Conservation (phyloP, 106 monocot genomes). For the Triglochin maritima region DNA sequence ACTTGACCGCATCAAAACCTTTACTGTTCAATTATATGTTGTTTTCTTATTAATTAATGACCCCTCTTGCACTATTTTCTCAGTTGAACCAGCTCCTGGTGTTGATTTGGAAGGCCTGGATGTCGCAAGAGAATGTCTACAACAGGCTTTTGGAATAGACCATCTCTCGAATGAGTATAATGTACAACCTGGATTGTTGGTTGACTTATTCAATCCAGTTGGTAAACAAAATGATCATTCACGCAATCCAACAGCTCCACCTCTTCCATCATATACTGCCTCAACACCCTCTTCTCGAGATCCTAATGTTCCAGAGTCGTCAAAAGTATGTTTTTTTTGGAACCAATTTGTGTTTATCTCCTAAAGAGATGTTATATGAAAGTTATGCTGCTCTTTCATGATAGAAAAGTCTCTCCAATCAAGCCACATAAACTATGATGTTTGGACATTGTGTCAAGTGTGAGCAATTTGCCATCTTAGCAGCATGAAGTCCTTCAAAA, state of each 20-base stretch:
- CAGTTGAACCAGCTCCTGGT: constrained; percentile 64
- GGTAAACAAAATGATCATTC: constrained; percentile 6
- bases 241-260: not conserved
- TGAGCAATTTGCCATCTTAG: too few relatives aligned
- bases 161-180: constrained; percentile 11
- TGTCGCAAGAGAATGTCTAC: constrained; percentile 60
- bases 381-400: too few relatives aligned
- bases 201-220: constrained; percentile 35
- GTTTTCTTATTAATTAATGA: not conserved
- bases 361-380: too few relatives aligned
- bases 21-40: too few relatives aligned
- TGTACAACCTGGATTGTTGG: constrained; percentile 32
- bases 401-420: too few relatives aligned
- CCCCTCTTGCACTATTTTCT: not conserved
- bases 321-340: constrained; percentile 14
- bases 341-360: not conserved
- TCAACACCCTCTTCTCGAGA: constrained; percentile 11
- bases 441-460: too few relatives aligned
- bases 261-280: constrained; percentile 8
- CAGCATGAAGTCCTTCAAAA: too few relatives aligned
- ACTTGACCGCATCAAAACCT: too few relatives aligned
- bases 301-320: constrained; percentile 2
- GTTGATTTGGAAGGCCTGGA: constrained; percentile 72
- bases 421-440: too few relatives aligned
- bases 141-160: constrained; percentile 48